phyloP scores from a whole-genome alignment of 306 rosid genomes.

The Glycyrrhiza uralensis region DNA sequence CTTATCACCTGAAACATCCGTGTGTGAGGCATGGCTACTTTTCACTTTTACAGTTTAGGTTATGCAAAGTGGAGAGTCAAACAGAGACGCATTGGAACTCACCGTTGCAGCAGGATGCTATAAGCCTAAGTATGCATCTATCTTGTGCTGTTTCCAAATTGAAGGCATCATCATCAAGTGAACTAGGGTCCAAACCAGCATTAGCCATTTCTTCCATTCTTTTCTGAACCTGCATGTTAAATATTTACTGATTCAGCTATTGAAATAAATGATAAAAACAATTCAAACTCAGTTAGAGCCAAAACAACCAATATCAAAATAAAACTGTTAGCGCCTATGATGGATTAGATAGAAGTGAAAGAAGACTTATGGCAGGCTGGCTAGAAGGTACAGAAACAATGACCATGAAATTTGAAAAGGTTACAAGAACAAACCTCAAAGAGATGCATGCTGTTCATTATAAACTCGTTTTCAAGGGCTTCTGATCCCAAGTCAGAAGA shows the following conservation, averaged over 20 bases:
- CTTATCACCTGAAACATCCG: constrained; percentile 75
- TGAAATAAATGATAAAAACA: constrained; percentile 1
- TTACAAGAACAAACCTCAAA: constrained; percentile 51
- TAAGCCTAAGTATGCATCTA: constrained; percentile 85
- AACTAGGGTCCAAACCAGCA: constrained; percentile 56
- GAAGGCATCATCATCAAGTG: constrained; percentile 84
- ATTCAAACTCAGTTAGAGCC: not conserved
- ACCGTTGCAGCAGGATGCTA: constrained; percentile 95
- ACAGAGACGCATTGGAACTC: constrained; percentile 13
- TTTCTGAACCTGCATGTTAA: constrained; percentile 61
- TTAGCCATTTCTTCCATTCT: constrained; percentile 68
- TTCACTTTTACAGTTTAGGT: constrained; percentile 18
- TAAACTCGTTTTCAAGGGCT: constrained; percentile 79
- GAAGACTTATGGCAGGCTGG: not conserved
- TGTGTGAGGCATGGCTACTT: not conserved
- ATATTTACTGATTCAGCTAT: constrained; percentile 7
- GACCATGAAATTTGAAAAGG: constrained; percentile 18
- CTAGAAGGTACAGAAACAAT: not conserved
- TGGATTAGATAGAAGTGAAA: not conserved
- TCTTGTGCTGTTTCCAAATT: constrained; percentile 90
- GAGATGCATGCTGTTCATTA: constrained; percentile 73
- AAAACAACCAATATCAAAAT: not conserved
- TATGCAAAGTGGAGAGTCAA: not conserved
- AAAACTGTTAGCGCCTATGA: not conserved
- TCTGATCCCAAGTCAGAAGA: constrained; percentile 90